Base-by-base conservation (phyloP, 2,329 filamentous ascomycete genomes). In the Fusarium scirpi region DNA sequence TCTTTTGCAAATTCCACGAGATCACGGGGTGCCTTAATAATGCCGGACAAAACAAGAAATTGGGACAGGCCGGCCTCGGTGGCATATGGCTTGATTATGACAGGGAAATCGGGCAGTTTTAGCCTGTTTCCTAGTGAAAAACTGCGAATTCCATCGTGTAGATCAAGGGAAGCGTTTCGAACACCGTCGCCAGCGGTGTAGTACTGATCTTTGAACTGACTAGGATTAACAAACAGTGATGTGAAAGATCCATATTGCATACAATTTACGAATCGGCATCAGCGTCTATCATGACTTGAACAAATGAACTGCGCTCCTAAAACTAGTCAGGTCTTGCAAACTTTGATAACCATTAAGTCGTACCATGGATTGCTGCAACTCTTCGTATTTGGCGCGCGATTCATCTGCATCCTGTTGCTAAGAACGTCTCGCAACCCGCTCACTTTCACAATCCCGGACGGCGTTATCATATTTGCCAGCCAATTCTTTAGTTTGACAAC, bases 321-420 rank as follows among this genome's bases (percentile, higher is more conserved):
- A 16, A 43, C 40, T 22, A 5, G 40, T 43, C 40, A 43, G 20
- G 8, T 5, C 2, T 22, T 5, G 20, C 22, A 4, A 22, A 43
- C 6, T 5, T 5, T 22, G 20, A 13, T 11, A 22, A 22, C 4
- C 7, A 22, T 43, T 6, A 0, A 15, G 13, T 15, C 40, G 2
- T 43, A 43, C 40, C n/a, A 43, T 43, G 12, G n/a, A 43, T 43
- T 22, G n/a, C 40, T 43, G 40, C n/a, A 43, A 22, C 8, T 43
- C 12, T 22, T 43, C 40, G 40, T 6, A 16, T 43, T 22, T 43
- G 20, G 12, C 8, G 40, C 40, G 40, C 40, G 20, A 43, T 20
- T 22, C 20, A 22, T 43, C 40, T 43, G n/a, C 40, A 20, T 43
- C 12, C 5, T 22, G 40, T 22, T 43, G 40, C 5, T n/a, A 13